Evolutionary conservation across 805 yeast genomes (phyloP).

Genomic region (Groenewaldozyma tartarivorans): DNA sequence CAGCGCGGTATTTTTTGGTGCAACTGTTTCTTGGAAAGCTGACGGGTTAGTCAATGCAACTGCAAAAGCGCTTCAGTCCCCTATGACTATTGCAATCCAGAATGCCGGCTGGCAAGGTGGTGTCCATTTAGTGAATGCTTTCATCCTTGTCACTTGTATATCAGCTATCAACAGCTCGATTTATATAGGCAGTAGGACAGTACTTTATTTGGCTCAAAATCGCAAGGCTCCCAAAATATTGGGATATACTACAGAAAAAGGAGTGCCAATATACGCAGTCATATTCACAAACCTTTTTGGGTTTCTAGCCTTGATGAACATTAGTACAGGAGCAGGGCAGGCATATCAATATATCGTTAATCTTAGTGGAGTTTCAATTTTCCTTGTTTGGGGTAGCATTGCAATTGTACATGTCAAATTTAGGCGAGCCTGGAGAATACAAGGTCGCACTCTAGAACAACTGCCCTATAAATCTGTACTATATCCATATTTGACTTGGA

Average conservation of each 20-base stretch:
- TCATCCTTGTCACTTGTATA: conserved; percentile 52
- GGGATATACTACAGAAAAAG: conserved; percentile 42
- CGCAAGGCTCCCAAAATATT: conserved; percentile 52
- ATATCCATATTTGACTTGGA: conserved; percentile 42
- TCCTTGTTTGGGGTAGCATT: conserved; percentile 58
- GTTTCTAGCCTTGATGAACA: conserved; percentile 45
- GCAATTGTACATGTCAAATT: conserved; percentile 49
- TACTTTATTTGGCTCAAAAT: conserved; percentile 53
- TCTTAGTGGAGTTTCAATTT: conserved; percentile 57
- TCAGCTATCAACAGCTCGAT: conserved; percentile 64
- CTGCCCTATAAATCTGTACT: conserved; percentile 45
- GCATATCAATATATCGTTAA: conserved; percentile 55
- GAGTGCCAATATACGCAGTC: conserved; percentile 58
- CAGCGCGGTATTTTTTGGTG: conserved; percentile 47
- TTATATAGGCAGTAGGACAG: conserved; percentile 59
- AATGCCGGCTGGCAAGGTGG: conserved; percentile 45
- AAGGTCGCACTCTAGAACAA: conserved; percentile 35
- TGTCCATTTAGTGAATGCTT: conserved; percentile 49
- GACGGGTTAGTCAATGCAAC: conserved; percentile 32
- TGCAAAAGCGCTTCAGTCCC: conserved; percentile 41
- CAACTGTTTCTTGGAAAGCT: conserved; percentile 50
- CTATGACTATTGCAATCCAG: conserved; percentile 39
- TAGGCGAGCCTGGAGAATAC: conserved; percentile 37
- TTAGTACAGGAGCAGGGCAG: conserved; percentile 47
- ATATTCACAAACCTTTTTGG: conserved; percentile 46